phyloP scores from a whole-genome alignment of 169 alveolate species.

The Plasmodium yoelii region DNA sequence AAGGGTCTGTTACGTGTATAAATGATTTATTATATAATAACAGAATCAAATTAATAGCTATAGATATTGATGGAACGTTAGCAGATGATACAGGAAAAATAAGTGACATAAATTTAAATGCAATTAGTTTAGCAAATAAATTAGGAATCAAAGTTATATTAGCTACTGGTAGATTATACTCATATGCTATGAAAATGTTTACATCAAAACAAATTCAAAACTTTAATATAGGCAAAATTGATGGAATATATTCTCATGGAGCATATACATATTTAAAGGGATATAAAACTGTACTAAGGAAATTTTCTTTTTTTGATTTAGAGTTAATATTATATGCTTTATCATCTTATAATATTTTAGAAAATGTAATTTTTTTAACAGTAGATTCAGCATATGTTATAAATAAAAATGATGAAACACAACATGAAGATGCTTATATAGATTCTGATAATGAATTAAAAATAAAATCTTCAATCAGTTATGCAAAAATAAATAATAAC shows the following conservation, averaged over 20 bases:
- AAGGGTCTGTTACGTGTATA: constrained; percentile 22
- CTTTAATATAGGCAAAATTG: constrained; percentile 18
- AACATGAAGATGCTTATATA: not conserved
- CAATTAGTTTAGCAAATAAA: constrained; percentile 13
- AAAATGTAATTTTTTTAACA: constrained; percentile 26
- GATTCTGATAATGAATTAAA: not conserved
- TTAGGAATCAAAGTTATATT: constrained; percentile 49
- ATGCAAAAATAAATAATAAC: not conserved
- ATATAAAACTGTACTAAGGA: constrained; percentile 6
- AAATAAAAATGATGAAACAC: not conserved
- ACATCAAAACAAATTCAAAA: constrained; percentile 27
- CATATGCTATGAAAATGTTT: constrained; percentile 12
- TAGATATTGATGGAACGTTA: constrained; percentile 62
- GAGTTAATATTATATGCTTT: constrained; percentile 36
- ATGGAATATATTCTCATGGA: constrained; percentile 55
- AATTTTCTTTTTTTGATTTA: constrained; percentile 23
- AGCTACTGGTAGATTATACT: constrained; percentile 30
- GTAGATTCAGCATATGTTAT: constrained; percentile 26
- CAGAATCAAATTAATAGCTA: constrained; percentile 27
- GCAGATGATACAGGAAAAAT: constrained; percentile 21
- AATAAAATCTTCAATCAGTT: not conserved
- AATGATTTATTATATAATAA: constrained; percentile 29
- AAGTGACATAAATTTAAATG: constrained; percentile 30
- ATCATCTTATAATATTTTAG: constrained; percentile 8
- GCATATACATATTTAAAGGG: constrained; percentile 44